Percentiles rank a stretch among this genome's conserved stretches.
Evolutionary conservation across 208 protist species (phyloP).

Genomic region (Leishmania braziliensis): DNA sequence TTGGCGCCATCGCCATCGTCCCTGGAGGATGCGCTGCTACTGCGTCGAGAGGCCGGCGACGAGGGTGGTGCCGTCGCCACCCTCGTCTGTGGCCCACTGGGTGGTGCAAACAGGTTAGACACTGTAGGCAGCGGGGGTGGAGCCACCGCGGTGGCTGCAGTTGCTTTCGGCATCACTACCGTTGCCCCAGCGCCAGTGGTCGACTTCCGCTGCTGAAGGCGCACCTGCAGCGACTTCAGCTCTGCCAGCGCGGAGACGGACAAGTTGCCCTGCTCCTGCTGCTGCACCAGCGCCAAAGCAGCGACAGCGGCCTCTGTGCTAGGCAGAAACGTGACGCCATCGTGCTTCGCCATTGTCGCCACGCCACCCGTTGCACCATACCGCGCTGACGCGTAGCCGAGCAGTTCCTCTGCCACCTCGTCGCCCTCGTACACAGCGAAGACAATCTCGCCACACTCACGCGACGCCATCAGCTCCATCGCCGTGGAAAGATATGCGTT

Average conservation of each 20-base stretch:
- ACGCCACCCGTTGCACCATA: constrained; percentile 39
- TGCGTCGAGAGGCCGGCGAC: neutral
- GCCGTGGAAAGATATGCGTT: constrained; percentile 72
- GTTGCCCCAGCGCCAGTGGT: constrained; percentile 5
- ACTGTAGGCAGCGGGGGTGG: neutral
- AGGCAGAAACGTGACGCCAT: constrained; percentile 50
- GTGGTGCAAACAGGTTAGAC: neutral
- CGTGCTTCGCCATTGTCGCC: constrained; percentile 42
- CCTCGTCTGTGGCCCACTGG: neutral
- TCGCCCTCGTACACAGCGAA: constrained; percentile 69
- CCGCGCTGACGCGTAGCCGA: constrained; percentile 37
- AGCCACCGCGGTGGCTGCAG: neutral
- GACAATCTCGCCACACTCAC: constrained; percentile 46
- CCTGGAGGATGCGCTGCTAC: neutral
- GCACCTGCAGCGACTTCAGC: constrained; percentile 54
- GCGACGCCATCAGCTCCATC: constrained; percentile 45
- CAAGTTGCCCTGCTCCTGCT: constrained; percentile 55
- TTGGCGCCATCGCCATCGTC: neutral
- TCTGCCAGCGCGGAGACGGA: constrained; percentile 54
- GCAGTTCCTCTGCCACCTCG: constrained; percentile 66
- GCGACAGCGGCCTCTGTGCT: constrained; percentile 47
- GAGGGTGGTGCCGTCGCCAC: neutral
- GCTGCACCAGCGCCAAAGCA: constrained; percentile 49
- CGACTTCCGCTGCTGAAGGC: constrained; percentile 26
- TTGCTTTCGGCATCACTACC: constrained; percentile 14